Evolutionary conservation across 2,329 filamentous ascomycete species (phyloP), one percentile per base, ranked within the genome.

Genomic region (Talaromyces sp.): DNA sequence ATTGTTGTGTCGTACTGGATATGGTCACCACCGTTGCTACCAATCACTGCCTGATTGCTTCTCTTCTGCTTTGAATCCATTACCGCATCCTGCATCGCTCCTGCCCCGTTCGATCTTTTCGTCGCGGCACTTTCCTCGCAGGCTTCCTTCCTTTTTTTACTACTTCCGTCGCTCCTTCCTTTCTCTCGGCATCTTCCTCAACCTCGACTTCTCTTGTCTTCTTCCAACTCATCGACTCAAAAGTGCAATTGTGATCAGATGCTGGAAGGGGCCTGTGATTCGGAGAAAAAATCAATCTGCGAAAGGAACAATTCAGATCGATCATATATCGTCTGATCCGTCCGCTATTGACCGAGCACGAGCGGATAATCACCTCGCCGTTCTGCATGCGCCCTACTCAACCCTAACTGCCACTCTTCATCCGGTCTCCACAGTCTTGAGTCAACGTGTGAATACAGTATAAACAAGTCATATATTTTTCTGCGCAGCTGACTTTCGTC

Each of bases 1-100:
- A n/a, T 19, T 19, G 36, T 53, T 52, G 39, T 41, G 40, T 54
- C 28, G 52, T 55, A 57, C 51, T 57, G 45, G 41, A 56, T 50
- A 46, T 56, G 41, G 43, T 56, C 45, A 53, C 51, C 22, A 22
- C 46, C 19, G 25, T n/a, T 21, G 11, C 55, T 57, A 22, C 48
- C 45, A 48, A 48, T 48, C 45, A 48, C 43, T 33, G 43, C 31
- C 25, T 31, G 13, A 45, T 35, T 56, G 17, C 33, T 56, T 35
- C 36, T 51, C 22, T 1, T 36, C 40, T 53, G 28, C 13, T 28
- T 43, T 35, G 45, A 36, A 39, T n/a, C 25, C n/a, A 58, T 46
- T 53, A 19, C 35, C 54, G 19, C 54, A 33, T 56, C 43, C 54
- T 56, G 41, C 54, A 50, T 25, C 54, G 41, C 54, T 40, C 45